phyloP scores from a whole-genome alignment of 768 basidiomycete species.

The Xerocomellus intermedius region DNA sequence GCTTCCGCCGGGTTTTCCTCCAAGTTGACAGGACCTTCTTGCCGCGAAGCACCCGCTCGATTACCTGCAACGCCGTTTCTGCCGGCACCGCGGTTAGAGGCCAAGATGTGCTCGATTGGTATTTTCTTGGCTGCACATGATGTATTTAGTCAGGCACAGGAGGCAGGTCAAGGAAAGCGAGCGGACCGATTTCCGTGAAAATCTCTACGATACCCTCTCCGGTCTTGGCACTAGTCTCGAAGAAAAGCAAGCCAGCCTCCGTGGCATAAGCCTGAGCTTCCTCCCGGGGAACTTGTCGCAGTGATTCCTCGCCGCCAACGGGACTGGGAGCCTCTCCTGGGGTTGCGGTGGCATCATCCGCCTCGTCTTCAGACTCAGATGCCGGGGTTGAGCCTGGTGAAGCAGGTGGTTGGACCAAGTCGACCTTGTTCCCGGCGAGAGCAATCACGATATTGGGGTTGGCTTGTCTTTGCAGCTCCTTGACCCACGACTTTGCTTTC shows the following conservation, averaged over 20 bases:
- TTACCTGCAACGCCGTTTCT: slow-evolving; percentile 56
- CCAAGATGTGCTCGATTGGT: slow-evolving; percentile 92
- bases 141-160: background rate
- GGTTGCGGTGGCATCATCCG: slow-evolving; percentile 89
- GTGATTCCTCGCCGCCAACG: slow-evolving; percentile 57
- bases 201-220: slow-evolving; percentile 94
- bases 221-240: slow-evolving; percentile 97
- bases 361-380: slow-evolving; percentile 82
- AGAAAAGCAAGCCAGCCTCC: slow-evolving; percentile 93
- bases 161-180: background rate
- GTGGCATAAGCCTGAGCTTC: slow-evolving; percentile 96
- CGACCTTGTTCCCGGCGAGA: slow-evolving; percentile 95
- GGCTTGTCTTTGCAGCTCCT: slow-evolving; percentile 97
- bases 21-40: slow-evolving; percentile 62
- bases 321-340: slow-evolving; percentile 66
- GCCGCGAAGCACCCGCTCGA: slow-evolving; percentile 50
- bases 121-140: slow-evolving; percentile 66
- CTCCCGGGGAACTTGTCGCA: slow-evolving; percentile 89
- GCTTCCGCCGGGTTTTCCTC: slow-evolving; percentile 63
- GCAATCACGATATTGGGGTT: slow-evolving; percentile 99
- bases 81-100: slow-evolving; percentile 69
- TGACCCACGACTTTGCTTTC: slow-evolving; percentile 99
- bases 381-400: slow-evolving; percentile 48
- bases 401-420: slow-evolving; percentile 72
- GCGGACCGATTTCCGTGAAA: slow-evolving; percentile 95